Conservation (phyloP, 495 filamentous ascomycete species). For the Antarctomyces pellizariae region DNA sequence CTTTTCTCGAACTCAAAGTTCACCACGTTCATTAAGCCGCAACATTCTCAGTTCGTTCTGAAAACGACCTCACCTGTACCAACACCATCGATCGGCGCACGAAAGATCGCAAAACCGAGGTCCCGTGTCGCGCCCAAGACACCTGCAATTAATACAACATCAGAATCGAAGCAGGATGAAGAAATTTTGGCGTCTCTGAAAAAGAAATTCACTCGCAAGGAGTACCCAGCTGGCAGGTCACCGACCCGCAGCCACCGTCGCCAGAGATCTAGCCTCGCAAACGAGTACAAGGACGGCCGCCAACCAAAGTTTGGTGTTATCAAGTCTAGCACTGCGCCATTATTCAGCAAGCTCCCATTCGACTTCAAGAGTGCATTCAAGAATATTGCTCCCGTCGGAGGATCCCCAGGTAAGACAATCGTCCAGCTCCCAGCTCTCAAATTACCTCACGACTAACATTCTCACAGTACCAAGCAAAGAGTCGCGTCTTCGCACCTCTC, state of each 20-base stretch:
- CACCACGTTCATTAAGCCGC: conserved; percentile 7
- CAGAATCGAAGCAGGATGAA: conserved; percentile 21
- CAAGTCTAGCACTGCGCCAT: conserved; percentile 23
- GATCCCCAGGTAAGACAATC: conserved; percentile 31
- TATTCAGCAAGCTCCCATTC: conserved; percentile 36
- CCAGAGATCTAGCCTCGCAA: conserved; percentile 37
- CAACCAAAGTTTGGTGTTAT: no score
- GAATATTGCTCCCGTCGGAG: conserved; percentile 52
- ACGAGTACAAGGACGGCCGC: no score
- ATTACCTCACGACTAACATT: no score
- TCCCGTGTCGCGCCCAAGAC: conserved; percentile 10
- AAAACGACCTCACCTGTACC: conserved; percentile 10
- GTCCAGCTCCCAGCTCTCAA: no score
- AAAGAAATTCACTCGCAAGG: conserved; percentile 20
- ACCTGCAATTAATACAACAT: conserved; percentile 18
- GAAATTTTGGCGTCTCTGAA: conserved; percentile 18
- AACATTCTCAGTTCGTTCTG: conserved; percentile 14
- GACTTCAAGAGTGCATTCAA: conserved; percentile 37
- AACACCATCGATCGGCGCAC: conserved; percentile 10
- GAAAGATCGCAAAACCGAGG: conserved; percentile 1
- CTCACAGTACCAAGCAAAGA: no score
- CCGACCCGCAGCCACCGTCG: conserved; percentile 33
- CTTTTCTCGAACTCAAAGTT: conserved; percentile 21
- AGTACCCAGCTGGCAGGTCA: conserved; percentile 37
- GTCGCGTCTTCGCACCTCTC: no score